Evolutionary conservation across 805 yeast species (phyloP).

Genomic region (Myxozyma neotropica): DNA sequence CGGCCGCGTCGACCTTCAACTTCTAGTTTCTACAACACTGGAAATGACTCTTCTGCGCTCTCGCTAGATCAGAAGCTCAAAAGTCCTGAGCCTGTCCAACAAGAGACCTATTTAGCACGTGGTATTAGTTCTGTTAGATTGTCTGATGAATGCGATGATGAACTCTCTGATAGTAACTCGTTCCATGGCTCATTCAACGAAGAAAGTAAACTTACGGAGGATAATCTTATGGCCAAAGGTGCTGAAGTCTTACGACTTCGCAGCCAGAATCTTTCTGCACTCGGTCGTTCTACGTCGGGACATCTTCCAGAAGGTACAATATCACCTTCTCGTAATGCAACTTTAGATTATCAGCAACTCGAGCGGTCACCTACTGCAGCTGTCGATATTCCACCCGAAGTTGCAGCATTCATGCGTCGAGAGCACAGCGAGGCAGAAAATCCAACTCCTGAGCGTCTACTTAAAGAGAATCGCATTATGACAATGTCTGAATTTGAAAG

Average conservation of each 20-base stretch:
- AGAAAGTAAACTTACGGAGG: conserved; percentile 1
- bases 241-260: conserved; percentile 6
- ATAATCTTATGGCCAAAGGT: conserved; percentile 19
- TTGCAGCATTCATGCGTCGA: conserved; percentile 3
- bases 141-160: conserved; percentile 3
- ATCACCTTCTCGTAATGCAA: no score
- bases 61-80: not conserved
- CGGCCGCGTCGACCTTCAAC: not conserved
- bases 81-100: not conserved
- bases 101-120: not conserved
- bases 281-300: not conserved
- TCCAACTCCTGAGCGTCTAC: conserved; percentile 7
- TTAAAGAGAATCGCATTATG: conserved; percentile 34
- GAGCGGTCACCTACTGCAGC: not conserved
- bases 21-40: not conserved
- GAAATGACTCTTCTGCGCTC: not conserved
- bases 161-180: conserved; percentile 7
- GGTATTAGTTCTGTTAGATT: conserved; percentile 4
- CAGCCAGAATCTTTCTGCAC: not conserved
- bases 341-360: not conserved
- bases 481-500: conserved; percentile 39
- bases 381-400: conserved; percentile 18
- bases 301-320: not conserved
- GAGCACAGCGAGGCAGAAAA: not conserved
- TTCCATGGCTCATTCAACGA: conserved; percentile 5